Evolutionary conservation across 2,329 filamentous ascomycete species (phyloP), one percentile per base, ranked within the genome.

Genomic region (Clarireedia homoeocarpa): DNA sequence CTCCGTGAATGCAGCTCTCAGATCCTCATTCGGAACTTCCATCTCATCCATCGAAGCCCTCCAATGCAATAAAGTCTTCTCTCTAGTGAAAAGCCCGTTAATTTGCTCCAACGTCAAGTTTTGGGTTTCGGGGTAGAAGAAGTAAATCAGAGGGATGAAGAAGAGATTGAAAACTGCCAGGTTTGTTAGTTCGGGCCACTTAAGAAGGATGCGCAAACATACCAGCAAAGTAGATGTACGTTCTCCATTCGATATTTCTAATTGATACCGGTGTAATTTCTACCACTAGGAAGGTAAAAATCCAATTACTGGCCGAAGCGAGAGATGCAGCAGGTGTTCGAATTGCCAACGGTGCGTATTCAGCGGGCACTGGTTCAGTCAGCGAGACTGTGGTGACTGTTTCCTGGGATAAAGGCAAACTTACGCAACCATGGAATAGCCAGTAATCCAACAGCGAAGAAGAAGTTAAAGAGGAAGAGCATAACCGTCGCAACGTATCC

Each of bases 231-330:
- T 69, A 62, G 34, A 70, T 66, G 53, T 70, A 71, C 44, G 70
- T 71, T 6, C 62, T 59, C 57, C 59, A 61, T 34, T 60, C 52
- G 38, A 53, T 54, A 39, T 36, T 54, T 14, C 44, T 53, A 44
- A 75, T 70, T 1, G 75, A 74, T 38, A 66, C 67, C 5, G 71
- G 69, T 1, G 77, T 79, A 14, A 71, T 70, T 34, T 77, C 71
- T 0, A 82, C 80, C 48, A 86, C 79, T 14, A 84, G 77, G 59
- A 88, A 85, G 65, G 88, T 87, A 70, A 86, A 87, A 5, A 88
- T 71, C 83, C 83, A 86, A 65, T 80, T 75, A 12, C 23, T 45
- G 15, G 24, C 70, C 2, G 72, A 74, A 9, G 70, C 69, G 9
- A 83, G 65, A 40, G 38, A 24, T 30, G 26, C 24, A 34, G n/a